phyloP scores from a whole-genome alignment of 176 grass and related monocot genomes.

The Neostapfia colusana region DNA sequence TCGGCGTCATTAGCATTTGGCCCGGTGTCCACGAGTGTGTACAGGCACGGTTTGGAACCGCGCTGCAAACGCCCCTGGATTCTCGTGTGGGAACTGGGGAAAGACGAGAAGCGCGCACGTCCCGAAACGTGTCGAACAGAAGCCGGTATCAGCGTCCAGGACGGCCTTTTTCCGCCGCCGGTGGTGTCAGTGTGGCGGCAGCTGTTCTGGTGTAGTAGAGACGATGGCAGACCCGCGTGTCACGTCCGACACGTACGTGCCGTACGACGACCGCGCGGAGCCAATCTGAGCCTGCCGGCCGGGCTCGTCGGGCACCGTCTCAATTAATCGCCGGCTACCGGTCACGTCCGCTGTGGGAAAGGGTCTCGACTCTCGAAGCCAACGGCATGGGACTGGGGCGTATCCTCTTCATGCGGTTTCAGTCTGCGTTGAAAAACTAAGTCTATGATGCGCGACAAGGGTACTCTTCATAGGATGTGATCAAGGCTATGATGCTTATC shows the following conservation, averaged over 20 bases:
- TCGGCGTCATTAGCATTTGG: too few species aligned
- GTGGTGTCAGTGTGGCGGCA: neutral
- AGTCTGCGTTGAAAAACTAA: neutral
- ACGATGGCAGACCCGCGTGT: neutral
- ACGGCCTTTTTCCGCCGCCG: neutral
- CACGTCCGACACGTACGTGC: conserved; percentile 10
- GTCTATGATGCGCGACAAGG: too few species aligned
- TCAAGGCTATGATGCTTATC: too few species aligned
- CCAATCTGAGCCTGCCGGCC: neutral
- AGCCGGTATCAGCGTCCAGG: too few species aligned
- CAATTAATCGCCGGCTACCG: neutral
- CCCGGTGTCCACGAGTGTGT: conserved; percentile 13
- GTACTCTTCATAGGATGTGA: neutral
- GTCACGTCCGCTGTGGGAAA: neutral
- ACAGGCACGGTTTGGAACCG: neutral
- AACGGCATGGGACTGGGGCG: neutral
- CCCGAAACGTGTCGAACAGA: neutral
- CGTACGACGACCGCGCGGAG: neutral
- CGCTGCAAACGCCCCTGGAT: neutral
- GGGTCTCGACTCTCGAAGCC: neutral
- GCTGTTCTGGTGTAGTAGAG: neutral
- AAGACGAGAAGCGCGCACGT: neutral
- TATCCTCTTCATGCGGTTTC: too few species aligned
- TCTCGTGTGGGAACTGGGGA: conserved; percentile 18
- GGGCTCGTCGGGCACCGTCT: conserved; percentile 27